phyloP scores from a whole-genome alignment of 495 filamentous ascomycete genomes.

The Staphylotrichum longicolle region DNA sequence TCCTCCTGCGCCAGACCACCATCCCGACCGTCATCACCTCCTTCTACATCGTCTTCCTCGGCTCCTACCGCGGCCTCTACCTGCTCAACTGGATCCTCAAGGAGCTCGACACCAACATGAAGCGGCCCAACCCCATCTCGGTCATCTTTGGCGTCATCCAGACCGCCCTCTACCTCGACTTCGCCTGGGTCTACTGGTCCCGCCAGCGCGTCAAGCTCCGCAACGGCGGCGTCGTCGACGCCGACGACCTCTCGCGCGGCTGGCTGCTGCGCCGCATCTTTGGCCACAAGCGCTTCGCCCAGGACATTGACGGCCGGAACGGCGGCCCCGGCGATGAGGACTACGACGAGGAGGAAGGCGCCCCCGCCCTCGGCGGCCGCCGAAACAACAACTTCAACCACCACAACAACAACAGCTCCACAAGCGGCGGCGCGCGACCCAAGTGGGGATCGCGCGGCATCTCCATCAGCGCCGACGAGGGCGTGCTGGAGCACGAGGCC shows the following conservation, averaged over 20 bases:
- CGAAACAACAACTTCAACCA: conserved; percentile 26
- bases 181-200: conserved; percentile 94
- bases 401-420: conserved; percentile 21
- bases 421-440: conserved; percentile 30
- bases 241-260: conserved; percentile 78
- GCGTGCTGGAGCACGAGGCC: conserved; percentile 54
- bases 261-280: conserved; percentile 65
- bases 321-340: conserved; percentile 19
- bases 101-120: conserved; percentile 52
- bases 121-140: conserved; percentile 65
- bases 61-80: conserved; percentile 87
- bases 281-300: conserved; percentile 46
- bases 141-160: conserved; percentile 86
- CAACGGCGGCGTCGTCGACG: conserved; percentile 87
- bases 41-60: conserved; percentile 85
- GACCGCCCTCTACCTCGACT: conserved; percentile 88
- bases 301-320: conserved; percentile 7
- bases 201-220: conserved; percentile 92
- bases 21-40: conserved; percentile 96
- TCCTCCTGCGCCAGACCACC: conserved; percentile 87
- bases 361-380: conserved; percentile 43
- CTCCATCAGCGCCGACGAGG: conserved; percentile 78
- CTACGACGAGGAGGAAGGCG: conserved; percentile 50
- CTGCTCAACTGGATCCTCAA: conserved; percentile 88
- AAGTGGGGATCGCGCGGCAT: conserved; percentile 80